A percentile compares a stretch with the other conserved stretches of the same genome.
These are phyloP conservation scores for Stemphylium beticola DNA, from an alignment of 2,329 filamentous ascomycete species.

Conservation along the genomic window DNA sequence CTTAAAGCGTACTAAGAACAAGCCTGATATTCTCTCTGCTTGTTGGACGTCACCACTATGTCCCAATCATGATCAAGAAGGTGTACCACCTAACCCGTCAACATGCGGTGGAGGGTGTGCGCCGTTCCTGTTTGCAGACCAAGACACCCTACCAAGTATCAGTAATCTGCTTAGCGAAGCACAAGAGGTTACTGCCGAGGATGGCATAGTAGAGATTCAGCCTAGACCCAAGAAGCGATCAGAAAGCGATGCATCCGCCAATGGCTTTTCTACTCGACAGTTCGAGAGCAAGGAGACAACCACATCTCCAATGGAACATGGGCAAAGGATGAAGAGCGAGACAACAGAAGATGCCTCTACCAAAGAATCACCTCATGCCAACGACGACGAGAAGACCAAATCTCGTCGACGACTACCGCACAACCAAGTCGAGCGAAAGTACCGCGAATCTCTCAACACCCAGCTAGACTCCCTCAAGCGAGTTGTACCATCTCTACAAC, in stretches of 20 bases:
- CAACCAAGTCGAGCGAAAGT: constrained; percentile 56
- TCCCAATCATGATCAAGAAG: constrained; percentile 48
- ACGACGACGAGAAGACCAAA: constrained; percentile 41
- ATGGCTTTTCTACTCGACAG: constrained; percentile 40
- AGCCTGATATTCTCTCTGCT: constrained; percentile 48
- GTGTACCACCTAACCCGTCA: constrained; percentile 49
- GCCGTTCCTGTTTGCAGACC: constrained; percentile 48
- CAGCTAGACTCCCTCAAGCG: constrained; percentile 52
- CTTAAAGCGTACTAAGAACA: constrained; percentile 44
- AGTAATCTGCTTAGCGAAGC: constrained; percentile 35
- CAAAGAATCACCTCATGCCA: constrained; percentile 30
- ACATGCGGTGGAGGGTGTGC: constrained; percentile 50
- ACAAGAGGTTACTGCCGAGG: constrained; percentile 42
- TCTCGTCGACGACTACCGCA: constrained; percentile 48
- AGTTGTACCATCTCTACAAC: constrained; percentile 50
- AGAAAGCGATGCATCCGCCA: constrained; percentile 41
- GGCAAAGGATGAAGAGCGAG: constrained; percentile 41
- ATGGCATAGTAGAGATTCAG: constrained; percentile 48
- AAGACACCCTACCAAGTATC: constrained; percentile 42
- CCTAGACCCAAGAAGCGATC: constrained; percentile 44
- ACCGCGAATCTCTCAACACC: constrained; percentile 55
- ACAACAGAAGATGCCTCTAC: constrained; percentile 35
- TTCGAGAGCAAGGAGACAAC: constrained; percentile 28
- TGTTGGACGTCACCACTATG: constrained; percentile 53
- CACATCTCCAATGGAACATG: constrained; percentile 24